Base-by-base conservation (phyloP, 2,329 filamentous ascomycete species). In the Colletotrichum chrysophilum region DNA sequence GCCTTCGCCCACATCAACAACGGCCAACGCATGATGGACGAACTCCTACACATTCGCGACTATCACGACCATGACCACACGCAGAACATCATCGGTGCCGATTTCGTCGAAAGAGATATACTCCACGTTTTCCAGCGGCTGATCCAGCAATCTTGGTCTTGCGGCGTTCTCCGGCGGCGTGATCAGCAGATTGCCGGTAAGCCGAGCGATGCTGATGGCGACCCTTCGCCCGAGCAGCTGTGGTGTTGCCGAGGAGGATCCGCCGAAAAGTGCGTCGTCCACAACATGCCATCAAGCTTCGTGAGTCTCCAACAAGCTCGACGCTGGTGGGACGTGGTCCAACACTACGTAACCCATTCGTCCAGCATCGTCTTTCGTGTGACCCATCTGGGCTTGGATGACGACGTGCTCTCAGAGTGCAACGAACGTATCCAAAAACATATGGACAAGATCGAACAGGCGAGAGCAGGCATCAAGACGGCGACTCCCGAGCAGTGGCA, bases 1-100 rank as follows among this genome's bases (percentile, higher is more conserved):
- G 84, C 84, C 1, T 79, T 85, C 16, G 77, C 80, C 9, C 85
- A 87, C 75, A 79, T 86, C 62, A 80, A 79, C 62, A 83, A 82
- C 69, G 85, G 85, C 2, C 81, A 84, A 70, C 80, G 79, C 72
- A 83, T 87, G 76, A 78, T 85, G 21, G 80, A 83, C 52, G 84
- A 84, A 68, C 81, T 86, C 24, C 71, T 81, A 21, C 66, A 67
- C 18, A 60, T 55, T 7, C 60, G 18, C 14, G 69, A 73, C 3
- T 21, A 62, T 36, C 34, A 61, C 6, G 36, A 32, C 9, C 21
- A 28, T n/a, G 58, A 32, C 10, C 55, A 7, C 7, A 30, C 14
- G 3, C 18, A 43, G 38, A 73, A 38, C 24, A 28, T 65, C 6
- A 21, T 72, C 4, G 74, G 74, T n/a, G 71, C 70, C 48, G 70